Evolutionary conservation across 2,329 filamentous ascomycete genomes (phyloP).

Genomic region (Ceratocystis smalleyi): DNA sequence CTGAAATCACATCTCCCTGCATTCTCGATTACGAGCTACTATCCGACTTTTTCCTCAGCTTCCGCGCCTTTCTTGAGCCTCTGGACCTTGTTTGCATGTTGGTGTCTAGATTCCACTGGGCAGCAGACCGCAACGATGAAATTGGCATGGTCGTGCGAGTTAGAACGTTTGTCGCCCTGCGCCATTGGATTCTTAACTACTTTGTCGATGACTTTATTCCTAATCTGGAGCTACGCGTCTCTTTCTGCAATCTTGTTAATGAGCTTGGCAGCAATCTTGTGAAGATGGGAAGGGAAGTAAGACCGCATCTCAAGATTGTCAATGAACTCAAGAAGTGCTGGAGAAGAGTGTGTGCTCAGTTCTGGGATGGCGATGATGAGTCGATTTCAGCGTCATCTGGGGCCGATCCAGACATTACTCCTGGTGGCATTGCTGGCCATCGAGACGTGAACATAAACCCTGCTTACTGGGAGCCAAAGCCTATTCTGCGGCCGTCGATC

Average conservation of each 20-base stretch:
- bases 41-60: constrained; percentile 96
- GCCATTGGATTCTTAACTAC: constrained; percentile 97
- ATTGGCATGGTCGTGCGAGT: constrained; percentile 88
- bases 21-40: constrained; percentile 95
- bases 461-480: not conserved
- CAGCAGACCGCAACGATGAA: constrained; percentile 63
- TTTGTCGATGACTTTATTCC: constrained; percentile 86
- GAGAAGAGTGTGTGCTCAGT: constrained; percentile 75
- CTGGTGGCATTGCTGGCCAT: constrained; percentile 56
- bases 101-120: constrained; percentile 74
- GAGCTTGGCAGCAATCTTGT: constrained; percentile 40
- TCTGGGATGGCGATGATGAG: constrained; percentile 66
- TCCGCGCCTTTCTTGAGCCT: constrained; percentile 68
- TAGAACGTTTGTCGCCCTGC: constrained; percentile 81
- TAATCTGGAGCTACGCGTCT: constrained; percentile 54
- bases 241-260: constrained; percentile 73
- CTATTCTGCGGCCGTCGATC: constrained; percentile 1
- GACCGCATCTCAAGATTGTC: constrained; percentile 61
- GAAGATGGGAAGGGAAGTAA: constrained; percentile 50
- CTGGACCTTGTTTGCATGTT: constrained; percentile 68
- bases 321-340: constrained; percentile 94
- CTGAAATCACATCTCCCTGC: constrained; percentile 88
- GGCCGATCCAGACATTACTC: constrained; percentile 49
- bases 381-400: constrained; percentile 33
- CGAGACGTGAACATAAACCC: constrained; percentile 31